Percentiles rank a stretch among this genome's conserved stretches.
These are phyloP conservation scores for Diaporthe amygdali DNA, from an alignment of 2,329 filamentous ascomycete species.

Conservation along the genomic window DNA sequence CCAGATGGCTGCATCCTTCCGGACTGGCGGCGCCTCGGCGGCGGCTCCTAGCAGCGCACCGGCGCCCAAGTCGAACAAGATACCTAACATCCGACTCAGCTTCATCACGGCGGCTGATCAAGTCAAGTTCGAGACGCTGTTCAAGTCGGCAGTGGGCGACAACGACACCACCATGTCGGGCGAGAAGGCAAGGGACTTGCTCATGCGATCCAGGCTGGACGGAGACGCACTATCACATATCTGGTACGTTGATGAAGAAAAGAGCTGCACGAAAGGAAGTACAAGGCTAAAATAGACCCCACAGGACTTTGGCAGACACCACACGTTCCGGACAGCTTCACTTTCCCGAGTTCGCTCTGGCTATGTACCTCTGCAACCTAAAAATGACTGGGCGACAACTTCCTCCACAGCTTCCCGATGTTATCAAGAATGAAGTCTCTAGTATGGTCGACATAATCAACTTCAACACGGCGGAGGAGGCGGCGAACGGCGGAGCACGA, in stretches of 20 bases:
- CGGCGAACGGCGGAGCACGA: slow-evolving; percentile 52
- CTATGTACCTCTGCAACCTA: slow-evolving; percentile 98
- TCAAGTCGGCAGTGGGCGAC: slow-evolving; percentile 91
- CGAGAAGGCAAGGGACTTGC: slow-evolving; percentile 88
- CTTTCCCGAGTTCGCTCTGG: slow-evolving; percentile 95
- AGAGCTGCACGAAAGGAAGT: not conserved
- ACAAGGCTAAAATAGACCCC: not conserved
- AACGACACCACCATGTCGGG: slow-evolving; percentile 85
- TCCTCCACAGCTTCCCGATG: slow-evolving; percentile 77
- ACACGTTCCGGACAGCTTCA: slow-evolving; percentile 95
- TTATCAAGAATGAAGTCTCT: slow-evolving; percentile 93
- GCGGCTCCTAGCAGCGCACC: slow-evolving; percentile 51
- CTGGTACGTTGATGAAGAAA: slow-evolving; percentile 63
- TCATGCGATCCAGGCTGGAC: slow-evolving; percentile 86
- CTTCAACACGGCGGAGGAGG: slow-evolving; percentile 85
- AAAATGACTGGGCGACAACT: slow-evolving; percentile 86
- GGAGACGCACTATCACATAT: slow-evolving; percentile 90
- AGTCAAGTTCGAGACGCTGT: slow-evolving; percentile 95
- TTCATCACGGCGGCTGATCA: slow-evolving; percentile 97
- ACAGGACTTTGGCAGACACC: slow-evolving; percentile 88
- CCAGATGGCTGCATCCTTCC: slow-evolving; percentile 72
- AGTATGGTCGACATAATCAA: slow-evolving; percentile 99
- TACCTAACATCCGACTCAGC: slow-evolving; percentile 91
- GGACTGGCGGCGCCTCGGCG: slow-evolving; percentile 52
- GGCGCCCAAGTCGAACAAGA: slow-evolving; percentile 68